These are phyloP conservation scores for Stylosanthes scabra DNA, from an alignment of 331 rosid species.

Conservation along the genomic window DNA sequence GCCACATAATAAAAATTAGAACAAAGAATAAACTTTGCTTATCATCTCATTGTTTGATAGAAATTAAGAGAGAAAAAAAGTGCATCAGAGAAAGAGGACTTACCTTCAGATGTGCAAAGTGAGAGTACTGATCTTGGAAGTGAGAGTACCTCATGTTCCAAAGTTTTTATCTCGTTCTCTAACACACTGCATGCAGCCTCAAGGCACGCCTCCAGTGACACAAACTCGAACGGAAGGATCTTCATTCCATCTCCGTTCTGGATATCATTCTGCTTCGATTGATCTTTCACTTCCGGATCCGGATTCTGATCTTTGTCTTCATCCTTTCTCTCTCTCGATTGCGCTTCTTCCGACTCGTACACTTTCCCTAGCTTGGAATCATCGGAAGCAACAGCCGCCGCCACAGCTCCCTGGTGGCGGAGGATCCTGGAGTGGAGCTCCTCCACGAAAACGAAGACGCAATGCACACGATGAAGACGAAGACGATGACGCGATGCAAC, in stretches of 20 bases:
- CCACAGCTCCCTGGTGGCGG: constrained; percentile 47
- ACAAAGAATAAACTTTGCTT: too few relatives aligned
- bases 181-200: constrained; percentile 91
- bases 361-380: constrained; percentile 52
- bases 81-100: too few relatives aligned
- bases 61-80: too few relatives aligned
- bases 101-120: constrained; percentile 47
- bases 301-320: not conserved
- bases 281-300: not conserved
- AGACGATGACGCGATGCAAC: too few relatives aligned
- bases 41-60: too few relatives aligned
- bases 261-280: constrained; percentile 39
- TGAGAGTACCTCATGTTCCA: constrained; percentile 96
- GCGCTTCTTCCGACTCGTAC: constrained; percentile 58
- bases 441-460: constrained; percentile 54
- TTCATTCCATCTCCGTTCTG: constrained; percentile 72
- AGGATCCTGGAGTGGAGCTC: constrained; percentile 74
- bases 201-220: constrained; percentile 91
- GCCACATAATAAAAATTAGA: constrained; percentile 2
- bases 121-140: constrained; percentile 96
- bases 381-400: not conserved
- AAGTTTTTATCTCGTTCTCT: constrained; percentile 81
- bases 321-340: constrained; percentile 34
- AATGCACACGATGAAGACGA: too few relatives aligned
- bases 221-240: constrained; percentile 91